Evolutionary conservation across 805 yeast genomes (phyloP).

Genomic region (Suhomyces pyralidae): DNA sequence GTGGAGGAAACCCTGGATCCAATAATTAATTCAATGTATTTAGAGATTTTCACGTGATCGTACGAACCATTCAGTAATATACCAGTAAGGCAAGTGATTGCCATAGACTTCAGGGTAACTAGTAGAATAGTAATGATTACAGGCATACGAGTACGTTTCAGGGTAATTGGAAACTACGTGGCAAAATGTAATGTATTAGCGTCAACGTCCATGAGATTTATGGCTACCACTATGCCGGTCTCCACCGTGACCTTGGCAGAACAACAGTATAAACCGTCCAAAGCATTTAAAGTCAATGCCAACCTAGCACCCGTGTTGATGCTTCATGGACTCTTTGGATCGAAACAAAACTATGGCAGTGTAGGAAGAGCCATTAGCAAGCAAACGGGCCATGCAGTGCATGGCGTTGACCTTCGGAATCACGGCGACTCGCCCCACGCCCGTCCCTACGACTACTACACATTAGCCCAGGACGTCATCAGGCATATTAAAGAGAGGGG

Average conservation of each 20-base stretch:
- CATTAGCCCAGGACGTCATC: constrained; percentile 43
- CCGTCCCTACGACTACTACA: constrained; percentile 42
- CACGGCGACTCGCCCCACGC: constrained; percentile 52
- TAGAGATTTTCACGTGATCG: not conserved
- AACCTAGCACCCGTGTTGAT: constrained; percentile 41
- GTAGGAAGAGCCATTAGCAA: constrained; percentile 35
- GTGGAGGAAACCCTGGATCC: constrained; percentile 30
- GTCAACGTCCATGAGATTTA: not conserved
- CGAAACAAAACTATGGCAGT: constrained; percentile 40
- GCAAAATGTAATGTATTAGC: not conserved
- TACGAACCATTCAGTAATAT: not conserved
- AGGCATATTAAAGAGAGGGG: constrained; percentile 25
- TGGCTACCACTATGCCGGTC: not conserved
- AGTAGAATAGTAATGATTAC: not conserved
- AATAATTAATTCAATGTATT: not conserved
- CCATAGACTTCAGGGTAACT: not conserved
- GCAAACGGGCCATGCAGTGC: constrained; percentile 30
- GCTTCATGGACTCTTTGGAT: constrained; percentile 57
- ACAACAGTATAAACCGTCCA: constrained; percentile 8
- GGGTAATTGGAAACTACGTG: not conserved
- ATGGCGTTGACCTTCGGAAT: constrained; percentile 51
- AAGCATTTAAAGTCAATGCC: not conserved
- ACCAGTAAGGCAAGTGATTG: not conserved
- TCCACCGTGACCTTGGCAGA: constrained; percentile 2
- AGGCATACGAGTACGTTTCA: not conserved